phyloP scores from a whole-genome alignment of 1,284 basidiomycete genomes.

The Trichosporon sp. region DNA sequence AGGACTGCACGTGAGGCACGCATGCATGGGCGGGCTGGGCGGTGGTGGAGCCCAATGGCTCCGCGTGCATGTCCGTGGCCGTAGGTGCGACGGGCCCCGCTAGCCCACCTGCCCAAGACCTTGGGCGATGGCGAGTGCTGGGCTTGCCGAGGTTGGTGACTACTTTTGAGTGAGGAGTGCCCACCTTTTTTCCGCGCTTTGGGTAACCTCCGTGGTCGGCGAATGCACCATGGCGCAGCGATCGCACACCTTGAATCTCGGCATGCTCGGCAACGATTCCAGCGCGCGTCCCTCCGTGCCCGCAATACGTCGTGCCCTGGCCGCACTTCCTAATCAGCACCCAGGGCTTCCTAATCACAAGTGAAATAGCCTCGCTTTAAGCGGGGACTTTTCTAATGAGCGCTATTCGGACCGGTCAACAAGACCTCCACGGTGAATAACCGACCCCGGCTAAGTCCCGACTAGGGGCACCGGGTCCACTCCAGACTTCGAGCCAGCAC shows the following conservation, averaged over 20 bases:
- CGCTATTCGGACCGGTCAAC: not conserved
- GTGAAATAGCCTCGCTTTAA: not conserved
- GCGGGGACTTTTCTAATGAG: not conserved
- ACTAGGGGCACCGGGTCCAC: not conserved
- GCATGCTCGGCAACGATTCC: not conserved
- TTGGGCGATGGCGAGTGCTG: not conserved
- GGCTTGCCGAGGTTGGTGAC: not conserved
- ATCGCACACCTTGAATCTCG: constrained; percentile 1
- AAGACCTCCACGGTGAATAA: constrained; percentile 1
- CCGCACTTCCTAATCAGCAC: not conserved
- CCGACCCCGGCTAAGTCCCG: constrained; percentile 6
- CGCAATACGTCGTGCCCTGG: not conserved
- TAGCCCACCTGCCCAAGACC: not conserved
- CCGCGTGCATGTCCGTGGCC: constrained; percentile 2
- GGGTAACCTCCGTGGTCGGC: constrained; percentile 1
- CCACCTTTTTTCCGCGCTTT: not conserved
- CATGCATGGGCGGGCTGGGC: not conserved
- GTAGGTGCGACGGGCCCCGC: not conserved
- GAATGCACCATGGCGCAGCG: not conserved
- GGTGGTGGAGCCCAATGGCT: not conserved
- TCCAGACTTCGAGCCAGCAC: not conserved
- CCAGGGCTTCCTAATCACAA: not conserved
- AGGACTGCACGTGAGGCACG: not conserved
- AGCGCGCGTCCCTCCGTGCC: not conserved
- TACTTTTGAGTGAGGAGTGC: not conserved